A percentile compares a stretch with the other conserved stretches of the same genome.
These are phyloP conservation scores for Boletus rubroflammeus DNA, from an alignment of 768 basidiomycete species.

Conservation along the genomic window DNA sequence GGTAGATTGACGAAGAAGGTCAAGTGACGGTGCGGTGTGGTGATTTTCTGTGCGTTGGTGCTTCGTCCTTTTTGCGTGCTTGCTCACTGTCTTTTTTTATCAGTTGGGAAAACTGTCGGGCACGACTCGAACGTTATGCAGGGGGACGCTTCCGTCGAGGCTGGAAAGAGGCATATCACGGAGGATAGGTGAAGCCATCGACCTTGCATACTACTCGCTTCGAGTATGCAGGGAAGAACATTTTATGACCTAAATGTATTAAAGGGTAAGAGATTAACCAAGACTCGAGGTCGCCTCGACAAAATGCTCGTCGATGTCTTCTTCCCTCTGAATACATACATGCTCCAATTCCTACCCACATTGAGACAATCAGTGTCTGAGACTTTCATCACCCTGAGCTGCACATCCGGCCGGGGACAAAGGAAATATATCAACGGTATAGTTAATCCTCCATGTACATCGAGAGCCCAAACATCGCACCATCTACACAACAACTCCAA, in stretches of 20 bases:
- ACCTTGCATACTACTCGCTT: neutral
- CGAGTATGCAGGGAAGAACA: neutral
- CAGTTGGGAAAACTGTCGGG: neutral
- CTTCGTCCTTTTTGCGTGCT: neutral
- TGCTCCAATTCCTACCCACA: neutral
- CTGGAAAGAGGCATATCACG: neutral
- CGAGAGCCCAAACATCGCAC: neutral
- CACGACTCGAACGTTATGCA: neutral
- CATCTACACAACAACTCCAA: neutral
- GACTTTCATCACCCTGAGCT: neutral
- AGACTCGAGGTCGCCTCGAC: neutral
- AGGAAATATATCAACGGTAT: neutral
- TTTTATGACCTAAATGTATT: neutral
- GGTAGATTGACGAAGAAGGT: conserved; percentile 14
- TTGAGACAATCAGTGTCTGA: neutral
- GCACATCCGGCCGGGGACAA: no score
- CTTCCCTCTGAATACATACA: neutral
- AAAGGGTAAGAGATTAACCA: neutral
- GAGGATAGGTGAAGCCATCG: neutral
- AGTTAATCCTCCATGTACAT: neutral
- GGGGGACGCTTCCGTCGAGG: neutral
- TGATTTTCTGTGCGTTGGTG: neutral
- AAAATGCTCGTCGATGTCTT: neutral
- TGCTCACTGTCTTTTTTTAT: neutral
- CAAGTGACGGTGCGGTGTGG: conserved; percentile 16